These are phyloP conservation scores for Cichorium intybus DNA, from an alignment of 140 eudicot species.

Conservation along the genomic window DNA sequence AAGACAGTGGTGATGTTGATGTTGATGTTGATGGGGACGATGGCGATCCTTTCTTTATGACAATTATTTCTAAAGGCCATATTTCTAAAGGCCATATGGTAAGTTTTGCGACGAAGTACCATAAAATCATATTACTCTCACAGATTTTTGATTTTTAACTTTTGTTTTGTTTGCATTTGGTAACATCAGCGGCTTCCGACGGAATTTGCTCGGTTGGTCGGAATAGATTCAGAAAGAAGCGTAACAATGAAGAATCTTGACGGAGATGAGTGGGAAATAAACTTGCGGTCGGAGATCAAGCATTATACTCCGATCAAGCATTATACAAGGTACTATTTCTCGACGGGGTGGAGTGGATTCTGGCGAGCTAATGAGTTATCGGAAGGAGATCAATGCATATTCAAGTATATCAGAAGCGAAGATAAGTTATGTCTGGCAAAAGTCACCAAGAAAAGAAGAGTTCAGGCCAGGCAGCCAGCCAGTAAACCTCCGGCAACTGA, in stretches of 20 bases:
- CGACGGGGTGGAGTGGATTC: slow-evolving; percentile 8
- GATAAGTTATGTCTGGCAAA: slow-evolving; percentile 18
- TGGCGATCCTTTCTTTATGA: slow-evolving; percentile 1
- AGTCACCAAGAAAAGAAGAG: slow-evolving; percentile 6
- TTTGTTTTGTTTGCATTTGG: background rate
- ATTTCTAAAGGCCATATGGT: slow-evolving; percentile 14
- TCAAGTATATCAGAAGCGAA: slow-evolving; percentile 25
- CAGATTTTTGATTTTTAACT: background rate
- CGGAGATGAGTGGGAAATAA: slow-evolving; percentile 4
- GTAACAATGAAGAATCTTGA: slow-evolving; percentile 15
- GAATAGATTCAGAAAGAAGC: slow-evolving; percentile 5
- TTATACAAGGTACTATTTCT: background rate
- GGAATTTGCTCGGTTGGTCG: slow-evolving; percentile 7
- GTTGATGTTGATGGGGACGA: background rate
- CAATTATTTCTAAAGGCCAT: background rate
- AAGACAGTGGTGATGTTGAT: background rate
- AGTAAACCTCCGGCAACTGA: background rate
- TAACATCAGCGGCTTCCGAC: slow-evolving; percentile 14
- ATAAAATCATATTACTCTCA: background rate
- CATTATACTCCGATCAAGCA: too few relatives aligned
- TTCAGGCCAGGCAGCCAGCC: background rate
- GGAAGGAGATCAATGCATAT: slow-evolving; percentile 25
- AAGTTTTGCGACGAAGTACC: background rate
- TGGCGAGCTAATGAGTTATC: slow-evolving; percentile 8
- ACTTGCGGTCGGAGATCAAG: background rate